Base-by-base conservation (phyloP, 257 asterid genomes). In the Handroanthus guayacan region DNA sequence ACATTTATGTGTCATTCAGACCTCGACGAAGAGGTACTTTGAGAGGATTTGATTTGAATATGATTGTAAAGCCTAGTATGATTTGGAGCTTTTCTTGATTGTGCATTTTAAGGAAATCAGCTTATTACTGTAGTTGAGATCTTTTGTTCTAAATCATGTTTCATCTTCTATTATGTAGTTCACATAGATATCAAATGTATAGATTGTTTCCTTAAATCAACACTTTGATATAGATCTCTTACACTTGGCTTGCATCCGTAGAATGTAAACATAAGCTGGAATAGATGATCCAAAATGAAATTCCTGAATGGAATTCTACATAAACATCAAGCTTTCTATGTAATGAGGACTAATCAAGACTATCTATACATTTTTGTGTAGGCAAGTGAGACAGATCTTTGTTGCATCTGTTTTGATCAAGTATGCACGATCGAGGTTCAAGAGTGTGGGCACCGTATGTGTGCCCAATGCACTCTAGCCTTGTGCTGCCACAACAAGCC, bases 401-500 rank as follows among this genome's bases (percentile, higher is more conserved):
- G 99, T 76, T 89, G 91, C 86, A 92, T 95, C 85, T 95, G 99
- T 84, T 92, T 95, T 9, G 98, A 95, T 72, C 96, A 95, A 85
- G 83, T 80, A 52, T 95, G 99, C 90, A 88, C 92, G 0, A 95
- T 95, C 13, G 96, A 95, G 80, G 97, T 92, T 71, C 97, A 87
- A 81, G 91, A 88, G 6, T 95, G 99, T 52, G 94, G 97, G 41
- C 99, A 95, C 79, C 94, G 71, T 25, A 95, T 95, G 99, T 95
- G 99, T 69, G 99, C 98, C 8, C 97, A 90, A n/a, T 95, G 99
- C 82, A 85, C 92, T 8, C 85, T 95, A 9, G 91, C 97, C 38
- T 79, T 95, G 76, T 95, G 99, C 82, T 92, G 99, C 84, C 96
- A 95, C 57, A 91, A 87, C 81, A 95, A 95, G 83, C 97, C 99